Evolutionary conservation across 768 basidiomycete species (phyloP), one percentile per base, ranked within the genome.

Genomic region (Mycena amicta): DNA sequence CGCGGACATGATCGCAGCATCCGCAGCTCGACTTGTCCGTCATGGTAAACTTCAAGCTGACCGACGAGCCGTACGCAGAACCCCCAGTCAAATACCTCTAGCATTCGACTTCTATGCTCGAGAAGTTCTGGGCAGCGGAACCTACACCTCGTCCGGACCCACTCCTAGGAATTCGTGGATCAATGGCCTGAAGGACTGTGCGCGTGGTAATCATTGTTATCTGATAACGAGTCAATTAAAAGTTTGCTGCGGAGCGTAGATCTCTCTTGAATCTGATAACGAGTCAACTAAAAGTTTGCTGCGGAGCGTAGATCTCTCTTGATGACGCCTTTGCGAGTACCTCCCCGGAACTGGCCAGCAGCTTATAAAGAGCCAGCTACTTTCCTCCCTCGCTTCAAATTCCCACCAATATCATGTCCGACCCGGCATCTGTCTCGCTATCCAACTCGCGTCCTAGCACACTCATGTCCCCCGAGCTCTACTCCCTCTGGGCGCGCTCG

Each of bases 401-500:
- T 18, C 8, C 33, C 33, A 37, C 8, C 11, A 8, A 37, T 18
- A 37, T 8, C 33, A 37, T 37, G 33, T 37, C 33, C 18, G 18
- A 37, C 8, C 11, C 33, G 11, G 11, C 33, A 37, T 18, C 18
- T 18, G 33, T 37, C 33, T 37, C 33, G 18, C 33, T 37, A 18
- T 37, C 33, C 33, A 37, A 37, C 33, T 37, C 33, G 8, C 33
- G 33, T 18, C 18, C 33, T 8, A 37, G 33, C 18, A 18, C 8
- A 37, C 33, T 37, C 11, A 37, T 37, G 33, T 37, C 33, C 33
- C 33, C 33, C 8, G 33, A 37, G 33, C 33, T 37, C 33, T 37
- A 37, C 33, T 37, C 33, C 33, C 31, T 57, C 54, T 62, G 56
- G 53, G 27, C 61, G n/a, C 61, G 50, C 37, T 18, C 61, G 2